Evolutionary conservation across 2,329 filamentous ascomycete genomes (phyloP), one percentile per base, ranked within the genome.

Genomic region (Tolypocladium cylindrosporum): DNA sequence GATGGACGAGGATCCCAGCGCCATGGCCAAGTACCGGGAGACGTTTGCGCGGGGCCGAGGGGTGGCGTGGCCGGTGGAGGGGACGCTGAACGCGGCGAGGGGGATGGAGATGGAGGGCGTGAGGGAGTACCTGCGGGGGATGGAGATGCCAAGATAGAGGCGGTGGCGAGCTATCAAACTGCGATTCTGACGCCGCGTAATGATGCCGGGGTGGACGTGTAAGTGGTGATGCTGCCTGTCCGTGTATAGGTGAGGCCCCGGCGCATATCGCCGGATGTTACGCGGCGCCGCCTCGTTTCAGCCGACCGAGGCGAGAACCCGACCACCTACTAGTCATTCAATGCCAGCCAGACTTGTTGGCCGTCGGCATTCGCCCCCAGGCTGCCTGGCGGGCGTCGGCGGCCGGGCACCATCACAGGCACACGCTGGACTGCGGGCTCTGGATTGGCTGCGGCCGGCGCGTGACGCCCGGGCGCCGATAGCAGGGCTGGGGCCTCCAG

Each of bases 21-120:
- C 65, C 2, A 73, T 86, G 65, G 75, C 76, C 63, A 87, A 82
- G 71, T 89, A 89, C 69, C 73, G 81, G 27, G 72, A 80, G 60
- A 79, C 85, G 0, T 88, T 88, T 73, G 83, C 78, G 1, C 72
- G 79, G 57, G 82, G 82, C 0, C 72, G 69, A 9, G 86, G 85
- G 0, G 79, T 87, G 6, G 77, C 76, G 43, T 89, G 86, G 86
- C 75, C 79, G 9, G 71, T 75, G 65, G 67, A 74, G 11, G 66
- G 65, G 60, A 86, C 82, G 9, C 74, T 83, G 61, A 88, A 87
- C 68, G 60, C 64, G 3, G 64, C 77, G 66, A 69, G 77, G 42
- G 75, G 75, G 0, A 78, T 86, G 34, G 54, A 67, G 1, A 68
- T 79, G 63, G 72, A 68, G 57, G 71, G 72, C 60, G 69, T 83